Evolutionary conservation across 495 filamentous ascomycete genomes (phyloP), one percentile per base, ranked within the genome.

Genomic region (Aspergillus incahuasiensis): DNA sequence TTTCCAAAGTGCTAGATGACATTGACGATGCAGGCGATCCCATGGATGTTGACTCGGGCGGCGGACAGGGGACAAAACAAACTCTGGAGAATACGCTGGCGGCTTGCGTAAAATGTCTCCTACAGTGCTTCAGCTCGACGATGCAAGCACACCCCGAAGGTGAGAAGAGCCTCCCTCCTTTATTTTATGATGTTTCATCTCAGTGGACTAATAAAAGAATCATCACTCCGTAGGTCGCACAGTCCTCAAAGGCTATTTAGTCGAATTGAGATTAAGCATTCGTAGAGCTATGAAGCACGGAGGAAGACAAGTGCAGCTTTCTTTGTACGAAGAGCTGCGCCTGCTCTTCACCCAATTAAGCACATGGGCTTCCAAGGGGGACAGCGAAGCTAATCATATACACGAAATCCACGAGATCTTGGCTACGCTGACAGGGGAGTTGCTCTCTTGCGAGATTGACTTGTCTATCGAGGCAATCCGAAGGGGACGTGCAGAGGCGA

Each of bases 11-110:
- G 40, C 60, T 92, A 38, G 79, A 82, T 49, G 77, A 87, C 32
- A 63, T 76, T 7, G 75, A 77, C 12, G 74, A 79, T 35, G 79
- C 83, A 54, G 78, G 70, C 13, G 82, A 86, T 55, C 76, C 74
- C 35, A 94, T 92, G 89, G 88, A 92, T 38, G 67, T 84, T 25
- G 84, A 87, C 53, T 74, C 74, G 12, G 69, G 67, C 22, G 71
- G 65, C 47, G 73, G 71, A 28, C 61, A 58, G 22, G 73, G 70
- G 41, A 65, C 69, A 39, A 62, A 63, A 35, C 52, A 63, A 59
- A 65, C 46, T 28, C 61, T 61, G 34, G 70, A 71, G 9, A 62
- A 74, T 42, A 81, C 74, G 24, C 66, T 81, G 52, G 75, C 75
- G 38, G 75, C 78, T 28, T 68, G 76, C 62, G 62, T 74, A 12